Conservation (phyloP, 495 filamentous ascomycete species). For the Articulospora tetracladia region DNA sequence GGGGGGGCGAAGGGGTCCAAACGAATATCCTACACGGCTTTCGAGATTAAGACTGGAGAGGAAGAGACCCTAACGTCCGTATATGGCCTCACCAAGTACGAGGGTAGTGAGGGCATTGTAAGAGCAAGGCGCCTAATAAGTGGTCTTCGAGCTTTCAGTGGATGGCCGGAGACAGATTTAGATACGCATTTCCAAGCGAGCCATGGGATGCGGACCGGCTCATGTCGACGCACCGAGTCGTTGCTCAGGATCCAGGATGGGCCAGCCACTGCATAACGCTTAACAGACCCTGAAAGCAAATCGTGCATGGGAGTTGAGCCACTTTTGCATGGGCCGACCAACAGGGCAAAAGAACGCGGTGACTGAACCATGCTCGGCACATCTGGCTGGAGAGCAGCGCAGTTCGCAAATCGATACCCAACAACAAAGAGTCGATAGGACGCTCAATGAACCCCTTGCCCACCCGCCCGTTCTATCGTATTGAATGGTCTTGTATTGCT, state of each 20-base stretch:
- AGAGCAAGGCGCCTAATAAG: constrained; percentile 28
- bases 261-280: constrained; percentile 20
- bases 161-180: constrained; percentile 21
- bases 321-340: background rate
- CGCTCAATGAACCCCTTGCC: too few relatives aligned
- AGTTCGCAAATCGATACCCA: background rate
- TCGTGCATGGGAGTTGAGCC: background rate
- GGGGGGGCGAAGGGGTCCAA: constrained; percentile 20
- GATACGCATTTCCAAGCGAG: constrained; percentile 24
- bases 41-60: constrained; percentile 10
- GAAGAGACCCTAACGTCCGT: constrained; percentile 15
- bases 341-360: background rate
- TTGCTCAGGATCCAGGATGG: constrained; percentile 18
- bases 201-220: constrained; percentile 25
- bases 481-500: background rate
- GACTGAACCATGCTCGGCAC: constrained; percentile 3
- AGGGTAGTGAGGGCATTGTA: constrained; percentile 12
- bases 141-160: constrained; percentile 26
- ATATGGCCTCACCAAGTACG: constrained; percentile 21
- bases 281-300: background rate
- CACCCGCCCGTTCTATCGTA: background rate
- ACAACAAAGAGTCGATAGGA: too few relatives aligned
- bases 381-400: background rate
- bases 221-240: constrained; percentile 21
- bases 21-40: constrained; percentile 20